phyloP scores from a whole-genome alignment of 352 stramenopile genomes.

The Globisporangium emineosum region DNA sequence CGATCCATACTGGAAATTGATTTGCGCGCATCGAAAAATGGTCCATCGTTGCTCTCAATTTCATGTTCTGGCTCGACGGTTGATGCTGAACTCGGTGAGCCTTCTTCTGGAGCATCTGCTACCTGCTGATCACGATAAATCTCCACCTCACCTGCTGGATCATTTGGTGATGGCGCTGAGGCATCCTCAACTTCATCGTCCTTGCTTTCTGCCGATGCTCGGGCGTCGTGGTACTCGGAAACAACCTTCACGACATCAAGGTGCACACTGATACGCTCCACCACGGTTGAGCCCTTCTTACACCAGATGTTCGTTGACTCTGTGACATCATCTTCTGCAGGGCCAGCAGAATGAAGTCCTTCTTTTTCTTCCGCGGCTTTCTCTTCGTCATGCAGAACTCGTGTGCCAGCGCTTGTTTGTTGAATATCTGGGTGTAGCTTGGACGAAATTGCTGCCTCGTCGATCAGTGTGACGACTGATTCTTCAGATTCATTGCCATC shows the following conservation, averaged over 20 bases:
- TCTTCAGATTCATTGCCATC: too few relatives aligned
- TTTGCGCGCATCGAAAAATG: conserved; percentile 11
- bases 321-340: neutral
- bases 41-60: conserved; percentile 26
- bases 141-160: neutral
- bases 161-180: neutral
- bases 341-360: neutral
- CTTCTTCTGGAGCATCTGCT: neutral
- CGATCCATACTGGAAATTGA: neutral
- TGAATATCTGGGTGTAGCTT: neutral
- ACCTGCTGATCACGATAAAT: neutral
- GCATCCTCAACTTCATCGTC: neutral
- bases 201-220: neutral
- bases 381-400: neutral
- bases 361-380: conserved; percentile 9
- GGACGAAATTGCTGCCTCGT: neutral
- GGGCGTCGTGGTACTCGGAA: conserved; percentile 11
- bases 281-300: conserved; percentile 2
- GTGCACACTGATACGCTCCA: conserved; percentile 23
- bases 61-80: conserved; percentile 44
- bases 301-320: conserved; percentile 17
- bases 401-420: neutral
- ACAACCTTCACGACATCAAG: conserved; percentile 11
- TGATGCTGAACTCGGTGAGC: neutral
- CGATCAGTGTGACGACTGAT: too few relatives aligned